phyloP scores from a whole-genome alignment of 169 alveolate species.

The Eimeria praecox region DNA sequence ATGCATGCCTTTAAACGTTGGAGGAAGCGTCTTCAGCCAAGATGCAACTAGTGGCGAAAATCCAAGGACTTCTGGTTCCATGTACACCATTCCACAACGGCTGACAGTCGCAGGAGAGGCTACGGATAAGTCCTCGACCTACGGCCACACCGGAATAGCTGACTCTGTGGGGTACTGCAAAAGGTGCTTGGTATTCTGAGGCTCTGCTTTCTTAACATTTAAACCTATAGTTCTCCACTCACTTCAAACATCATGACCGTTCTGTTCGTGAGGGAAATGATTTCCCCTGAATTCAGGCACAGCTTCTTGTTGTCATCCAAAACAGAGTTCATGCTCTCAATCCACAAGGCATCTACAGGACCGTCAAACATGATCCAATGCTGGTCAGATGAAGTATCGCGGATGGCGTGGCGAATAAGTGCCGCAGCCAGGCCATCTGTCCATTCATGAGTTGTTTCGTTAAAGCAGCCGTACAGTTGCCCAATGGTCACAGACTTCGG shows the following conservation, averaged over 20 bases:
- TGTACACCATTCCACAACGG: conserved; percentile 97
- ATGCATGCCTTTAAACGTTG: conserved; percentile 81
- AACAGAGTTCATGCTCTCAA: conserved; percentile 97
- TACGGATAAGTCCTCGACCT: conserved; percentile 95
- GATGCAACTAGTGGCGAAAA: conserved; percentile 94
- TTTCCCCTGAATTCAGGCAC: conserved; percentile 96
- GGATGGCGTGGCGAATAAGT: conserved; percentile 90
- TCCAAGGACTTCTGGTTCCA: conserved; percentile 97
- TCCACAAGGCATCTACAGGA: conserved; percentile 97
- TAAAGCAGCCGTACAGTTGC: conserved; percentile 94
- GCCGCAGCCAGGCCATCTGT: conserved; percentile 94
- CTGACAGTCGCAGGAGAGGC: conserved; percentile 98
- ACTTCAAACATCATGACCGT: conserved; percentile 96
- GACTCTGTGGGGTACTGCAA: background rate
- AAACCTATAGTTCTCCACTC: background rate
- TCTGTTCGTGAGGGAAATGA: conserved; percentile 95
- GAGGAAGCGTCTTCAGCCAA: conserved; percentile 93
- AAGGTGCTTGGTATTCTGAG: background rate
- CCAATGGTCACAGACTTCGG: conserved; percentile 94
- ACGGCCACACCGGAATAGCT: background rate
- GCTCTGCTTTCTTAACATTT: background rate
- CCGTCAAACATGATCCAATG: conserved; percentile 97
- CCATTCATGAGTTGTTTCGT: conserved; percentile 94
- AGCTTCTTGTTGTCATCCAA: conserved; percentile 97
- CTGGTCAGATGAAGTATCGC: conserved; percentile 86